Conservation (phyloP, 305 asterid genomes). For the Fraxinus albicans region DNA sequence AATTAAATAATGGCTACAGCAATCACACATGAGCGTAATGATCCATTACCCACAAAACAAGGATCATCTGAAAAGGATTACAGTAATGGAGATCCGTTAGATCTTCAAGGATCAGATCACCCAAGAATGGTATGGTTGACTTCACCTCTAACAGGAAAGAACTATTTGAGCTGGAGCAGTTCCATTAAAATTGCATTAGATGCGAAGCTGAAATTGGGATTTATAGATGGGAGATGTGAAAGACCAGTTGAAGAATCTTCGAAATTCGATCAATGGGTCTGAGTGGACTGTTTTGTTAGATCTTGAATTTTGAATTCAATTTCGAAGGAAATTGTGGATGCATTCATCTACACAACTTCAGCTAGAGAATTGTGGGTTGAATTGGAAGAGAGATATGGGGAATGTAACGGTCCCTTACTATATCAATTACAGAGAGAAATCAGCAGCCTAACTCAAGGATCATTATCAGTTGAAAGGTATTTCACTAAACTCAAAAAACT, state of each 20-base stretch:
- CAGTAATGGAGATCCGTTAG: no score
- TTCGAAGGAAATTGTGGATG: not conserved
- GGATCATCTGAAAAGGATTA: no score
- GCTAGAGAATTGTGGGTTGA: not conserved
- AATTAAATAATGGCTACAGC: no score
- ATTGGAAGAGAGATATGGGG: not conserved
- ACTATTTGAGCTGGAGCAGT: no score
- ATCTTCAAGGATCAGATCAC: no score
- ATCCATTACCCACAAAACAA: no score
- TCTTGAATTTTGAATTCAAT: constrained; percentile 1
- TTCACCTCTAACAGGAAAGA: no score
- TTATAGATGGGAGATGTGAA: not conserved
- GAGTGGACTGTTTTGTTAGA: not conserved
- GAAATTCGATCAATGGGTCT: not conserved
- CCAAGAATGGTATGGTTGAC: no score
- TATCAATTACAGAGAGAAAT: not conserved
- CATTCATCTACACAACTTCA: not conserved
- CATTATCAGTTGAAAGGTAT: not conserved
- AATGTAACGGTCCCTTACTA: not conserved
- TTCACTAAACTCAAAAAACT: not conserved
- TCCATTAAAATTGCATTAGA: no score
- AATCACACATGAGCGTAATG: no score
- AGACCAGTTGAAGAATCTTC: not conserved
- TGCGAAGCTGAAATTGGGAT: not conserved
- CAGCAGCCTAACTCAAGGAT: not conserved